Evolutionary conservation across 164 flowering plant genomes (phyloP), one percentile per base, ranked within the genome.

Genomic region (Magnolia kwangsiensis): DNA sequence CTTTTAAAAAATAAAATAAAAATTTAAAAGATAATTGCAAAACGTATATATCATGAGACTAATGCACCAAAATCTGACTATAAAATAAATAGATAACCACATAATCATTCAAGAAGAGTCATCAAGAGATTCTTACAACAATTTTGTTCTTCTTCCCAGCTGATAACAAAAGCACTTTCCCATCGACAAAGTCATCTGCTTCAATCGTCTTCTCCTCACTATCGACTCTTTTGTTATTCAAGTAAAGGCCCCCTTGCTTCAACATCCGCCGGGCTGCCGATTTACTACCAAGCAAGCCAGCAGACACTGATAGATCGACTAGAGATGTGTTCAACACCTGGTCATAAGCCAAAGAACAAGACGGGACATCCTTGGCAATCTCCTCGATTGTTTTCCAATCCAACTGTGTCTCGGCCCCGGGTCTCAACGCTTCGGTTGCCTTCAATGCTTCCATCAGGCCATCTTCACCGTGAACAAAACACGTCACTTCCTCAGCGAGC

Each of bases 111-210:
- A 24, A 20, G 9, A 67, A 58, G 51, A 67, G 21, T 69, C 75
- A 73, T 83, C 74, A 85, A 73, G 90, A 84, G 65, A 92, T 84
- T 69, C 90, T 81, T 59, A 92, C 93, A 79, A 92, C 83, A 79
- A 93, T 86, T 79, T 91, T 93, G 81, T 93, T 93, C 85, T 93
- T 93, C 83, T 90, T 93, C 68, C 97, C 95, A 1, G 97, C 91
- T 7, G 97, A 91, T 74, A 93, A 76, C 68, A 93, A 83, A 27
- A 93, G 85, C 59, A 90, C 85, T 75, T 89, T 93, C 14, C 90
- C 93, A 78, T 93, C 95, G 64, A 91, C 85, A 76, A 90, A 88
- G 79, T 93, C 98, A 10, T 78, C 84, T 50, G 80, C 85, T 67
- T 89, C 92, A 72, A 93, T 83, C 78, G 67, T 84, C 84, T 89